Evolutionary conservation across 352 stramenopile species (phyloP).

Genomic region (Sclerospora graminicola): DNA sequence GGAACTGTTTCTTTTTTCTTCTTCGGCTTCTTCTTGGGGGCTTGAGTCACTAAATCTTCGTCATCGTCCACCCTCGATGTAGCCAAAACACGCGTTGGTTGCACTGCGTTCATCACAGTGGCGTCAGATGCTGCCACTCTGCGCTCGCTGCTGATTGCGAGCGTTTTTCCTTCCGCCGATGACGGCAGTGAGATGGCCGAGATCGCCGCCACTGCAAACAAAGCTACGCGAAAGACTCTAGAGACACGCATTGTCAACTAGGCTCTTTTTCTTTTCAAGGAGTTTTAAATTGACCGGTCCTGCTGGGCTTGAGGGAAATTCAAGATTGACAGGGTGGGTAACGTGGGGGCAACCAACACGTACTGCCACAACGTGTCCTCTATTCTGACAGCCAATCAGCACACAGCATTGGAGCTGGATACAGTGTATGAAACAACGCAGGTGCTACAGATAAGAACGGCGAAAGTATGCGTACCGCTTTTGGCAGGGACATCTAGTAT

Average conservation of each 20-base stretch:
- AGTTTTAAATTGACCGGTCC: too few relatives aligned
- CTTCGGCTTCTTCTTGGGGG: too few relatives aligned
- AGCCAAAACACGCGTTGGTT: too few relatives aligned
- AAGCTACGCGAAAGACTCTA: slow-evolving; percentile 34
- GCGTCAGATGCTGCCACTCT: slow-evolving; percentile 15
- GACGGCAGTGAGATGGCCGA: slow-evolving; percentile 29
- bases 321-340: slow-evolving; percentile 38
- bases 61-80: too few relatives aligned
- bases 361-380: slow-evolving; percentile 10
- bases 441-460: background rate
- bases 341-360: slow-evolving; percentile 7
- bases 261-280: slow-evolving; percentile 5
- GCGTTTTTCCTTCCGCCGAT: slow-evolving; percentile 6
- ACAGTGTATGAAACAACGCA: slow-evolving; percentile 9
- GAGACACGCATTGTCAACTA: slow-evolving; percentile 46
- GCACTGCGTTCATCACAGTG: too few relatives aligned
- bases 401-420: slow-evolving; percentile 13
- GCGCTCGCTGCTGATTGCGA: slow-evolving; percentile 7
- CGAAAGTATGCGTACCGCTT: background rate
- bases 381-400: slow-evolving; percentile 20
- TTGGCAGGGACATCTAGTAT: background rate
- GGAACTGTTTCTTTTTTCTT: too few relatives aligned
- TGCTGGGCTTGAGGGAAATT: slow-evolving; percentile 42
- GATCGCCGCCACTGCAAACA: slow-evolving; percentile 39
- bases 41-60: too few relatives aligned